Evolutionary conservation across 2,329 filamentous ascomycete genomes (phyloP), one percentile per base, ranked within the genome.

Genomic region (Aspergillus eucalypticola): DNA sequence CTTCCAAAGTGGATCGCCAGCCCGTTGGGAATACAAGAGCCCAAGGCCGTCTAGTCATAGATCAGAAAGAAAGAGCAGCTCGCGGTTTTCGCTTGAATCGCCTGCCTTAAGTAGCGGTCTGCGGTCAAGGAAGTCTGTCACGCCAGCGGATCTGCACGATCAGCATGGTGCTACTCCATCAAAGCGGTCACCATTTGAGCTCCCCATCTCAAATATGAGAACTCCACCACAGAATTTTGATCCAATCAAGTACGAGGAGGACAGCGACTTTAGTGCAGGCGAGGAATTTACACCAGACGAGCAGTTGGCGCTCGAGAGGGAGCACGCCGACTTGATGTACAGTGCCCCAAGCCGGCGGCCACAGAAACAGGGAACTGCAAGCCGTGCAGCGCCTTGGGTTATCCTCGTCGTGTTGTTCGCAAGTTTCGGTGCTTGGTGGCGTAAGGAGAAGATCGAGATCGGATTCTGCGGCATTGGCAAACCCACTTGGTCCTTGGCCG

Each of bases 281-380:
- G 95, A 98, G 74, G 95, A 99, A 71, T 99, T 98, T 66, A 96
- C 93, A 0, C 91, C 93, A 0, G 92, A 97, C 64, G 94, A 91
- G 71, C 90, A 93, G 75, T 80, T 96, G 11, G 92, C 92, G 64
- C 79, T 96, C 49, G 85, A 88, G n/a, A 83, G 84, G 54, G 89
- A 93, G 65, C 85, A 89, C 54, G 85, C 50, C 75, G 86, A 63
- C 71, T 78, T 51, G 76, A 78, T 67, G 53, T 73, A 72, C 56
- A 51, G 60, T n/a, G 44, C 54, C 21, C 64, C 70, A 59, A 49
- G 57, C 60, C 65, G 67, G 56, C 69, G 60, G 35, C 60, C 66
- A 3, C 64, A 63, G 23, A 80, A 66, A 67, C 74, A 82, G 59
- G 77, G 81, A 32, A 75, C 80, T 15, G 74, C 79, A 6, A 81